A percentile compares a stretch with the other conserved stretches of the same genome.
Evolutionary conservation across 2,329 filamentous ascomycete genomes (phyloP).

Genomic region (Fonsecaea monophora): DNA sequence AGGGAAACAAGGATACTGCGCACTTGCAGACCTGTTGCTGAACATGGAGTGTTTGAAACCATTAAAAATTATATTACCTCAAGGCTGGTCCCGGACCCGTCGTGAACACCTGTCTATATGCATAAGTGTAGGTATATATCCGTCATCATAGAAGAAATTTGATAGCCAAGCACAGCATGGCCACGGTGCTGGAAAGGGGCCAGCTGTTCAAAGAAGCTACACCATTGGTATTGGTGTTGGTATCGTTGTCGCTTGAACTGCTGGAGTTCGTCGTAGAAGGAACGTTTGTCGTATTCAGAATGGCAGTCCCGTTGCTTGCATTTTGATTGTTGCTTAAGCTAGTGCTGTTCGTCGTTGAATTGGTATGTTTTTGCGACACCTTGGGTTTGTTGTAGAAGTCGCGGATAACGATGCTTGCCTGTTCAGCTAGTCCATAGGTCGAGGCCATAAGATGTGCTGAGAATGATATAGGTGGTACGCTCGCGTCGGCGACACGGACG

Average conservation of each 20-base stretch:
- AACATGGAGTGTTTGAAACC: background rate
- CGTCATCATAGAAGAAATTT: slow-evolving; percentile 9
- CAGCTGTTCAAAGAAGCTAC: slow-evolving; percentile 2
- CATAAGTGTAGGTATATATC: background rate
- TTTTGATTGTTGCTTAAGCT: slow-evolving; percentile 8
- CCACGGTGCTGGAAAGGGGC: slow-evolving; percentile 5
- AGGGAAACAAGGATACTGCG: background rate
- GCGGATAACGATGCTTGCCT: slow-evolving; percentile 43
- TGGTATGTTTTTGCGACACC: background rate
- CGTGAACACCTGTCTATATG: slow-evolving; percentile 22
- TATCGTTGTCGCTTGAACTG: background rate
- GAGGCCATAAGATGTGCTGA: slow-evolving; percentile 47
- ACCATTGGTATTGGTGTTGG: slow-evolving; percentile 9
- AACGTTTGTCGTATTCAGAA: slow-evolving; percentile 12
- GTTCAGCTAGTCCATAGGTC: slow-evolving; percentile 46
- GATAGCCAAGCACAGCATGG: background rate
- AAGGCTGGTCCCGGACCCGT: slow-evolving; percentile 10
- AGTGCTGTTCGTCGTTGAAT: slow-evolving; percentile 5
- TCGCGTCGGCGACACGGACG: slow-evolving; percentile 47
- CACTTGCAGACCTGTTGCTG: background rate
- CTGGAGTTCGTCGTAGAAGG: slow-evolving; percentile 1
- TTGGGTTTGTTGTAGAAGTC: slow-evolving; percentile 36
- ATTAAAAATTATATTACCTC: slow-evolving; percentile 16
- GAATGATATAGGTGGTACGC: slow-evolving; percentile 46
- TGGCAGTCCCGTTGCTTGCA: slow-evolving; percentile 7